Percentiles rank a stretch among this genome's conserved stretches.
These are phyloP conservation scores for Daedaleopsis sinensis DNA, from an alignment of 768 basidiomycete species.

Conservation along the genomic window DNA sequence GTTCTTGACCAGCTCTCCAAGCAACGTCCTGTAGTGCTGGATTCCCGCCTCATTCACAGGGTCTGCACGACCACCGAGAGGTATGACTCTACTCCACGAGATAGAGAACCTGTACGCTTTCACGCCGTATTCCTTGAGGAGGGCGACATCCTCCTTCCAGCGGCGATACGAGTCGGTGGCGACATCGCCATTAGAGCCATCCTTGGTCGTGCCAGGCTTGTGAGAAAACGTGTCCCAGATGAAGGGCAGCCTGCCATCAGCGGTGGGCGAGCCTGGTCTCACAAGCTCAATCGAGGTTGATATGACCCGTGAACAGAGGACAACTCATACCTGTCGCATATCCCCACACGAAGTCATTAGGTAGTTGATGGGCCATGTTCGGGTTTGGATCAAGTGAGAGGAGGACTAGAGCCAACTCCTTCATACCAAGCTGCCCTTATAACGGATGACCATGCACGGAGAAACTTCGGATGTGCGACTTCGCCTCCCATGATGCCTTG, in stretches of 20 bases:
- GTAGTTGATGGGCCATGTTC: conserved; percentile 34
- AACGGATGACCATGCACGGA: conserved; percentile 1
- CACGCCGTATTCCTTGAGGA: conserved; percentile 49
- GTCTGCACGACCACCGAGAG: conserved; percentile 47
- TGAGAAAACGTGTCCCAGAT: conserved; percentile 56
- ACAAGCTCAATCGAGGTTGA: neutral
- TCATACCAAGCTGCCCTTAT: neutral
- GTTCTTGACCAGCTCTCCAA: conserved; percentile 46
- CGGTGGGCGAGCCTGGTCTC: conserved; percentile 38
- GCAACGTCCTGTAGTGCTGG: conserved; percentile 46
- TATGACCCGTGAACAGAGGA: conserved; percentile 1
- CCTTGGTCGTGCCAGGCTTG: conserved; percentile 44
- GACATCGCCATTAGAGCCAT: conserved; percentile 46
- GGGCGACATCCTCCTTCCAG: conserved; percentile 47
- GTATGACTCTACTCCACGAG: conserved; percentile 58
- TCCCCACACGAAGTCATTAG: conserved; percentile 67
- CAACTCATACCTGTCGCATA: conserved; percentile 63
- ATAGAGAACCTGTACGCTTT: conserved; percentile 56
- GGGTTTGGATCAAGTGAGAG: neutral
- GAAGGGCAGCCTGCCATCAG: conserved; percentile 41
- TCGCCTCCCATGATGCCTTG: conserved; percentile 5
- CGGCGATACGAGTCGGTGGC: conserved; percentile 49
- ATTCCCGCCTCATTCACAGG: conserved; percentile 50
- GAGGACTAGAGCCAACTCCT: neutral
- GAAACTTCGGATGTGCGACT: conserved; percentile 5